A percentile compares a stretch with the other conserved stretches of the same genome.
phyloP scores from a whole-genome alignment of 2,329 filamentous ascomycete genomes.

The Celoporthe dispersa region DNA sequence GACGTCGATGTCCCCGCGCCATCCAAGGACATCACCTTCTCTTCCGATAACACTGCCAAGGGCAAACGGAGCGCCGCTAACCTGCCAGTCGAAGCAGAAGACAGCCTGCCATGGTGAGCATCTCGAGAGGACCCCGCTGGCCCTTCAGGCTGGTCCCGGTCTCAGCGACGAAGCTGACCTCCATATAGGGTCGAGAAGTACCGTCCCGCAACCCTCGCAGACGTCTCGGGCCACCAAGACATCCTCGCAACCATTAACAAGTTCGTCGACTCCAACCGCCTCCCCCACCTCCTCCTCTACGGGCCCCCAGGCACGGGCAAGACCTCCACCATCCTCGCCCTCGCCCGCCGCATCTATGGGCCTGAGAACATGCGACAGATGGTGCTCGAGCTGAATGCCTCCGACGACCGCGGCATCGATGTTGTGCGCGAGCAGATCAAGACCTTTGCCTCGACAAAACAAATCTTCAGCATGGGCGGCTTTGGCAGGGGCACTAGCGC shows the following conservation, averaged over 20 bases:
- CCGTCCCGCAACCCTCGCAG: conserved; percentile 81
- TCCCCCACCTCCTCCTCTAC: conserved; percentile 95
- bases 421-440: conserved; percentile 99
- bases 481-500: conserved; percentile 48
- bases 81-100: conserved; percentile 89
- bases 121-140: conserved; percentile 28
- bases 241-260: conserved; percentile 98
- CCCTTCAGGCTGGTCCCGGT: background rate
- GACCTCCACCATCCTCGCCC: conserved; percentile 92
- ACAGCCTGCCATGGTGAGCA: conserved; percentile 84
- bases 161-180: conserved; percentile 25
- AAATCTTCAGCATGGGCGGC: conserved; percentile 79
- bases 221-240: conserved; percentile 96
- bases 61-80: conserved; percentile 93
- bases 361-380: conserved; percentile 93
- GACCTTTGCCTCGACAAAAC: conserved; percentile 96
- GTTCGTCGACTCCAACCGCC: conserved; percentile 90
- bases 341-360: conserved; percentile 92
- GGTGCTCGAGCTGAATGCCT: conserved; percentile 97
- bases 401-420: conserved; percentile 95
- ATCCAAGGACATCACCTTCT: conserved; percentile 65
- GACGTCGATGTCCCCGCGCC: conserved; percentile 57
- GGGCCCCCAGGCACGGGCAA: conserved; percentile 96
- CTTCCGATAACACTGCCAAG: conserved; percentile 74
- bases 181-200: conserved; percentile 89